A percentile compares a stretch with the other conserved stretches of the same genome.
phyloP scores from a whole-genome alignment of 169 alveolate species.

The Pseudocohnilembus persalinus region DNA sequence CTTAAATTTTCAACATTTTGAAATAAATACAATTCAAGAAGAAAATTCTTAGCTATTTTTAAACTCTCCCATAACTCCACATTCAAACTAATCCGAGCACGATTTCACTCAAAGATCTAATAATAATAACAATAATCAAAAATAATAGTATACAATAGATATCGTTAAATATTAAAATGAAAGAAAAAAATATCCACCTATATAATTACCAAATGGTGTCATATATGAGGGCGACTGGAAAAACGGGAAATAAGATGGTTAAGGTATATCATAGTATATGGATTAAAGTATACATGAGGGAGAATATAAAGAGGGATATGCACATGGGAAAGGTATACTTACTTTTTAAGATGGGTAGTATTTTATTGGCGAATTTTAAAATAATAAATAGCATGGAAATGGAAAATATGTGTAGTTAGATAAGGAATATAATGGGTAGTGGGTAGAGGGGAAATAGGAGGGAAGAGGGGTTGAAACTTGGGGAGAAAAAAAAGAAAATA shows the following conservation, averaged over 20 bases:
- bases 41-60: background rate
- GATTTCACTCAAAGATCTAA: too few species aligned
- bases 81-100: background rate
- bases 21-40: background rate
- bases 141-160: background rate
- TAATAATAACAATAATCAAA: background rate
- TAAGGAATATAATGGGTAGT: conserved; percentile 77
- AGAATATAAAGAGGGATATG: background rate
- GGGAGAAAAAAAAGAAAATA: background rate
- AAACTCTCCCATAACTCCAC: background rate
- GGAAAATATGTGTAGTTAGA: conserved; percentile 54
- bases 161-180: background rate
- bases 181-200: background rate
- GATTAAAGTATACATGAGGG: background rate
- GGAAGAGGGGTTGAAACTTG: conserved; percentile 29
- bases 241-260: background rate
- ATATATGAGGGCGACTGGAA: background rate
- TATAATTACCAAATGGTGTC: background rate
- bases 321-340: background rate
- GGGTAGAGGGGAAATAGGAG: conserved; percentile 42
- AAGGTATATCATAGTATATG: background rate
- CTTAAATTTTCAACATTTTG: too few species aligned
- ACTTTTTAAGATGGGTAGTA: conserved; percentile 29
- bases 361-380: conserved; percentile 56
- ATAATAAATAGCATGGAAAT: conserved; percentile 51